Percentiles rank a stretch among this genome's conserved stretches.
These are phyloP conservation scores for Beauveria scarabaeidicola DNA, from an alignment of 2,329 filamentous ascomycete genomes.

Conservation along the genomic window DNA sequence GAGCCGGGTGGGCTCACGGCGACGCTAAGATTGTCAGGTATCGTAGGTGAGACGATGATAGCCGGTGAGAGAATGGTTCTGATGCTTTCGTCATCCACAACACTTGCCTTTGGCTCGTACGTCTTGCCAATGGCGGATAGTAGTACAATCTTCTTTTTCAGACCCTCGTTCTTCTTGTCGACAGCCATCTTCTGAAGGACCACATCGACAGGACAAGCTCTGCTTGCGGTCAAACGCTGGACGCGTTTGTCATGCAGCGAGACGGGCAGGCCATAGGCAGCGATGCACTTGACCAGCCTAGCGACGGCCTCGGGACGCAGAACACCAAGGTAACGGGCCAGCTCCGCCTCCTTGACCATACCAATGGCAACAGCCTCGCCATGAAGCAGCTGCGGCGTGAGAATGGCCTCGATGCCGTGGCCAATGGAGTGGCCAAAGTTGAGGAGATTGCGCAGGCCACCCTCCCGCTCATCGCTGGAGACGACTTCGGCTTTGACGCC, in stretches of 20 bases:
- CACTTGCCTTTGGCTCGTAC: constrained; percentile 77
- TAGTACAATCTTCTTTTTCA: constrained; percentile 91
- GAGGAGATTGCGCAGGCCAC: constrained; percentile 83
- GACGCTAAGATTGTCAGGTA: constrained; percentile 56
- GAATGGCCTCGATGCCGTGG: constrained; percentile 89
- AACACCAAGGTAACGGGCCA: constrained; percentile 81
- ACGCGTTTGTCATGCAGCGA: constrained; percentile 78
- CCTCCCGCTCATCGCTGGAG: constrained; percentile 88
- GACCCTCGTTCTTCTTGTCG: constrained; percentile 96
- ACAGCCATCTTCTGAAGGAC: constrained; percentile 90
- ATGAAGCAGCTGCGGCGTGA: constrained; percentile 91
- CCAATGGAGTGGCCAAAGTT: constrained; percentile 99
- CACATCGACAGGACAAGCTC: constrained; percentile 77
- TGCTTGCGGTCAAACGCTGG: constrained; percentile 72
- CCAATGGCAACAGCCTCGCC: constrained; percentile 94
- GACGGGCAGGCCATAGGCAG: constrained; percentile 85
- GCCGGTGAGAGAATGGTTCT: constrained; percentile 74
- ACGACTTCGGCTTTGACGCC: constrained; percentile 91
- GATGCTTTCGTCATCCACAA: constrained; percentile 81
- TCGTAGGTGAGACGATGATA: constrained; percentile 63
- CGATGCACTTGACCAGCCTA: constrained; percentile 82
- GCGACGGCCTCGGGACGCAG: constrained; percentile 81
- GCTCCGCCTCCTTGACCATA: constrained; percentile 96
- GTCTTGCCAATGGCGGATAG: constrained; percentile 85
- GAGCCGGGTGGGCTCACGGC: constrained; percentile 86